Evolutionary conservation across 2,329 filamentous ascomycete genomes (phyloP).

Genomic region (Fusarium drepaniforme): DNA sequence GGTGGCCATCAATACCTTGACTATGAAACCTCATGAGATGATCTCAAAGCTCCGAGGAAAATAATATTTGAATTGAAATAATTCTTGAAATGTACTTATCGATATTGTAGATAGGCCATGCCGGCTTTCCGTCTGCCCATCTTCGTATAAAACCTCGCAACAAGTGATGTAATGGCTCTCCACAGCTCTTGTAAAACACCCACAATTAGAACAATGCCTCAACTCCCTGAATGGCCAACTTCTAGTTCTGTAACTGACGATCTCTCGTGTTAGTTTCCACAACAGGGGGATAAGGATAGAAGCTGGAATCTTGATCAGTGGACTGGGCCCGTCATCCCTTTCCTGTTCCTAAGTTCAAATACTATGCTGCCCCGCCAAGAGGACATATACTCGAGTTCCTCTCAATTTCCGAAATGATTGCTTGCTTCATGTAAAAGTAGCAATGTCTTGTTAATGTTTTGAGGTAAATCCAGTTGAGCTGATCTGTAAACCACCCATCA

Average conservation of each 20-base stretch:
- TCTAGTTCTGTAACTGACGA: neutral
- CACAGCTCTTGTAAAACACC: neutral
- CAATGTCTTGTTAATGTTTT: neutral
- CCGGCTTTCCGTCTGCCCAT: neutral
- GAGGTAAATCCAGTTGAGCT: neutral
- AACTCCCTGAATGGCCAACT: neutral
- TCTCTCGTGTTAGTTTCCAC: neutral
- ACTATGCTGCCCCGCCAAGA: constrained; percentile 3
- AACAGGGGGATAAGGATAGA: neutral
- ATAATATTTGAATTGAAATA: neutral
- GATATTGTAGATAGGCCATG: neutral
- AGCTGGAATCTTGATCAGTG: neutral
- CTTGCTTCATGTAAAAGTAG: neutral
- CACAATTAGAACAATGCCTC: neutral
- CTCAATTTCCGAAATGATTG: neutral
- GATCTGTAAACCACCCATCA: neutral
- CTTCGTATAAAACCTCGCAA: neutral
- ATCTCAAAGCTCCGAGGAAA: neutral
- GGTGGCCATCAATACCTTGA: neutral
- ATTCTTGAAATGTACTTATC: too few species aligned
- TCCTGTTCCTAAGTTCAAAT: neutral
- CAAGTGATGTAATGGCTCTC: constrained; percentile 15
- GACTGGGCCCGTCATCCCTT: neutral
- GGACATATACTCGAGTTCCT: neutral
- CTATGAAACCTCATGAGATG: neutral